Percentiles rank a stretch among this genome's conserved stretches.
These are phyloP conservation scores for Cystobasidiaceae sp. DNA, from an alignment of 1,284 basidiomycete species.

Conservation along the genomic window DNA sequence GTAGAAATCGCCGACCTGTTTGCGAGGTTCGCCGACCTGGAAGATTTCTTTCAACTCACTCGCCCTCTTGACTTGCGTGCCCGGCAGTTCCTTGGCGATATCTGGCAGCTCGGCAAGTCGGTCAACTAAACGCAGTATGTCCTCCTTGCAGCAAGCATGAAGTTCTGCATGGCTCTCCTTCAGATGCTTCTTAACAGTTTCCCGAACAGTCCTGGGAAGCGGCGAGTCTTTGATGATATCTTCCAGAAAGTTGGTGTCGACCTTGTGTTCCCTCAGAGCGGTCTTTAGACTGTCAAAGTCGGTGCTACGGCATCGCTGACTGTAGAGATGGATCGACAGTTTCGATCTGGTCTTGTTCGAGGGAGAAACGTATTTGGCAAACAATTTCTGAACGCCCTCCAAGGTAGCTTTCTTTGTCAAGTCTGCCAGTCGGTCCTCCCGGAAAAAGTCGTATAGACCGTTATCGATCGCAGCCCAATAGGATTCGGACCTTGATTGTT, in stretches of 20 bases:
- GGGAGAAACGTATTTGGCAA: slow-evolving; percentile 61
- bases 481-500: background rate
- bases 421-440: slow-evolving; percentile 62
- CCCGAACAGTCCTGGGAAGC: background rate
- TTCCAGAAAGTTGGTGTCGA: slow-evolving; percentile 64
- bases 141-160: slow-evolving; percentile 10
- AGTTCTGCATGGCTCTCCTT: background rate
- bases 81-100: slow-evolving; percentile 4
- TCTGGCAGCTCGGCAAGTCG: background rate
- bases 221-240: slow-evolving; percentile 47
- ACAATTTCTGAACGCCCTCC: slow-evolving; percentile 67
- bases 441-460: slow-evolving; percentile 69
- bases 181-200: slow-evolving; percentile 3
- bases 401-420: slow-evolving; percentile 62
- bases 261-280: slow-evolving; percentile 50
- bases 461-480: slow-evolving; percentile 61
- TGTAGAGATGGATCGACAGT: slow-evolving; percentile 70
- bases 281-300: slow-evolving; percentile 40
- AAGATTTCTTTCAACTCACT: background rate
- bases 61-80: background rate
- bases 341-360: background rate
- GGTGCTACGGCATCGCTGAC: slow-evolving; percentile 49
- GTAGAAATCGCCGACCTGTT: slow-evolving; percentile 5
- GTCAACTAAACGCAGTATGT: slow-evolving; percentile 5
- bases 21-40: background rate